phyloP scores from a whole-genome alignment of 2,329 filamentous ascomycete species.

The Cercospora canescens region DNA sequence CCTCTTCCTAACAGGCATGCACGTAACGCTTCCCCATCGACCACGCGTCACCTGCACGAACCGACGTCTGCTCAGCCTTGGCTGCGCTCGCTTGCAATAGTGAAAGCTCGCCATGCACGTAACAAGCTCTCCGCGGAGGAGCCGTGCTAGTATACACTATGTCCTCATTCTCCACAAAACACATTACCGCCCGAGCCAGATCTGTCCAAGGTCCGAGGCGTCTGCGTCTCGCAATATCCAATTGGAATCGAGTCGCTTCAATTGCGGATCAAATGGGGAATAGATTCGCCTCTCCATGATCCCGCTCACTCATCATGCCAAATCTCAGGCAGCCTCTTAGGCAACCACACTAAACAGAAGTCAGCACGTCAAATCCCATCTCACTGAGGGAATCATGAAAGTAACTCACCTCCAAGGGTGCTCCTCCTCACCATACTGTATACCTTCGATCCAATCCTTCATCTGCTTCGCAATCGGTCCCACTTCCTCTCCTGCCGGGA shows the following conservation, averaged over 20 bases:
- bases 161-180: not conserved
- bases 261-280: not conserved
- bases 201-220: not conserved
- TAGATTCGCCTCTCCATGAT: not conserved
- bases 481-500: constrained; percentile 79
- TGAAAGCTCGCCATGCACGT: not conserved
- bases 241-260: not conserved
- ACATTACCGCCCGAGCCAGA: not conserved
- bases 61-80: not conserved
- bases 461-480: constrained; percentile 82
- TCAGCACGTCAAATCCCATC: not conserved
- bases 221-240: not conserved
- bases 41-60: not conserved
- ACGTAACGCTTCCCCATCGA: not conserved
- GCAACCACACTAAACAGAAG: not conserved
- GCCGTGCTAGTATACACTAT: constrained; percentile 8
- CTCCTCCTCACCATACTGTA: constrained; percentile 92
- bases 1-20: not conserved
- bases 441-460: constrained; percentile 95
- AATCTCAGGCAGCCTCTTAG: not conserved
- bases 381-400: not conserved
- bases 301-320: not conserved
- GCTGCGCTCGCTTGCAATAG: not conserved
- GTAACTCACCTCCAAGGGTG: constrained; percentile 75
- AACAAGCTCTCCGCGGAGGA: constrained; percentile 21